Evolutionary conservation across 2,329 filamentous ascomycete genomes (phyloP), one percentile per base, ranked within the genome.

Genomic region (Intubia oerlemansii): DNA sequence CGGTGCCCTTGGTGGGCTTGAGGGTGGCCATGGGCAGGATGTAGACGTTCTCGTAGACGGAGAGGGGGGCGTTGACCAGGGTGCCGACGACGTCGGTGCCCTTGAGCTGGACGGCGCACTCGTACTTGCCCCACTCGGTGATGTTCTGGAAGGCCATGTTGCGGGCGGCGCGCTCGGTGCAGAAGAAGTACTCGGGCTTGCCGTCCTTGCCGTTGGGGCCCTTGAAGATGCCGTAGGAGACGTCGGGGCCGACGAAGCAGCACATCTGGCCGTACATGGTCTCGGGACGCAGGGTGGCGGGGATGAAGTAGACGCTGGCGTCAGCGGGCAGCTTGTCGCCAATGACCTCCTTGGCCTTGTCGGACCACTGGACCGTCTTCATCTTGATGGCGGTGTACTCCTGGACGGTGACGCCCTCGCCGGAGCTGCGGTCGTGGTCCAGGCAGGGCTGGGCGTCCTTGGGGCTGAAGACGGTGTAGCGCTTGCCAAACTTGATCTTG

Each of bases 251-350:
- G 27, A 98, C 80, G 42, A 95, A 98, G 49, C 84, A 92, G 54
- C 80, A 90, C 4, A 73, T 90, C 52, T 95, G 88, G 23, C 90
- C 90, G 47, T 95, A 98, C 85, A 98, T 95, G 20, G 88, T 98
- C 59, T 98, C 88, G 3, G 88, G 81, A 36, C 88, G 36, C 36
- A 98, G 64, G 31, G 88, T 95, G 11, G 88, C 88, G 10, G 88
- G 78, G 10, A 95, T 69, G 43, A 95, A 76, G 56, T 75, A 95
- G 32, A 93, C 74, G 36, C 76, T 76, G 25, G 79, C 74, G 38
- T 66, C 70, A 20, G 71, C 62, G 5, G 85, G 78, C 4, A 95
- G 55, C 55, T 85, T 88, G 38, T 67, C 73, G 47, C 74, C 64
- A 33, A 95, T 53, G 30, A 66, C 56, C 39, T 75, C 66, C 38